Conservation (phyloP, 73 alveolate genomes). For the Paramecium octaurelia region DNA sequence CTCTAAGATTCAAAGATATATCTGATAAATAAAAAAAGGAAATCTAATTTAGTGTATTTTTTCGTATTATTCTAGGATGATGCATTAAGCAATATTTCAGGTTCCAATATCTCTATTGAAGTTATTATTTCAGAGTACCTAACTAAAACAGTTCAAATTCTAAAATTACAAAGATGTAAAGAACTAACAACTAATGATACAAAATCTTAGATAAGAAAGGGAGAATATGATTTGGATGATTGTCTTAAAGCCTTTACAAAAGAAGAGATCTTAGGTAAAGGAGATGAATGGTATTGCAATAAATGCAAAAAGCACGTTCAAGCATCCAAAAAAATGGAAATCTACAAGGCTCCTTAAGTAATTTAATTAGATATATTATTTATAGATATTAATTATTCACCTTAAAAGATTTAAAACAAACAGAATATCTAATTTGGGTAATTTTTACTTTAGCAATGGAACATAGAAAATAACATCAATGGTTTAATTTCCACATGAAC, state of each 20-base stretch:
- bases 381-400: constrained; percentile 72
- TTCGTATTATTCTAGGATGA: not conserved
- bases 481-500: constrained; percentile 73
- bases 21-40: not conserved
- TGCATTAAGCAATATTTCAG: not conserved
- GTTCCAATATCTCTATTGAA: not conserved
- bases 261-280: constrained; percentile 86
- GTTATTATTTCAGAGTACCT: not conserved
- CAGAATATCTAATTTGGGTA: constrained; percentile 56
- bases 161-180: constrained; percentile 26
- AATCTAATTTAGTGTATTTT: not conserved
- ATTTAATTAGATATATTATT: not conserved
- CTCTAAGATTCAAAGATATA: not conserved
- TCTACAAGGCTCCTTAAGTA: constrained; percentile 81
- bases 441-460: constrained; percentile 32
- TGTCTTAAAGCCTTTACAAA: constrained; percentile 80
- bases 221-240: constrained; percentile 63
- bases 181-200: not conserved
- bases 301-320: constrained; percentile 87
- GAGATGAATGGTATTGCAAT: constrained; percentile 93
- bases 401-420: constrained; percentile 85
- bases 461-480: constrained; percentile 62
- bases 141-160: not conserved
- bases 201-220: not conserved
- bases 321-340: constrained; percentile 85